These are phyloP conservation scores for Persicaria maculosa DNA, from an alignment of 148 eudicot species.

Conservation along the genomic window DNA sequence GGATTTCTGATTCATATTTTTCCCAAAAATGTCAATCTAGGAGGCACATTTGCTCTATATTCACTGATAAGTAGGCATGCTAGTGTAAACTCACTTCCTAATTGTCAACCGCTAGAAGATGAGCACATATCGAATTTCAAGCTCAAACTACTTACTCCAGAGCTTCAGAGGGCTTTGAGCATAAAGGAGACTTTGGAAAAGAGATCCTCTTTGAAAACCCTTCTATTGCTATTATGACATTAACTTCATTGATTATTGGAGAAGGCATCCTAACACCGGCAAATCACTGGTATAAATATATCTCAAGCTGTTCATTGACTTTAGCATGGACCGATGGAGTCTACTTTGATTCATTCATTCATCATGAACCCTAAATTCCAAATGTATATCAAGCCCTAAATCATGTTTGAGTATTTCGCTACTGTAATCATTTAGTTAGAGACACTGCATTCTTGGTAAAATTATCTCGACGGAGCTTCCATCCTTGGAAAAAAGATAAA, in stretches of 20 bases:
- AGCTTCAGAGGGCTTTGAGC: conserved; percentile 80
- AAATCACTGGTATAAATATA: conserved; percentile 64
- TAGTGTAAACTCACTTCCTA: conserved; percentile 75
- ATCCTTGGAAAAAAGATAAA: background rate
- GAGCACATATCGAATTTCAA: conserved; percentile 79
- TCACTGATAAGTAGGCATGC: conserved; percentile 90
- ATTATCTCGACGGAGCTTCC: background rate
- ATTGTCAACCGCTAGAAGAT: conserved; percentile 70
- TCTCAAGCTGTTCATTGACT: background rate
- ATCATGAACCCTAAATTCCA: background rate
- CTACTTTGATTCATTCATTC: conserved; percentile 2
- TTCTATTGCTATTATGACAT: conserved; percentile 64
- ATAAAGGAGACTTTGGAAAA: conserved; percentile 71
- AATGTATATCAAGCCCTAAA: background rate
- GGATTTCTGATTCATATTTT: background rate
- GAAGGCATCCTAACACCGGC: conserved; percentile 97
- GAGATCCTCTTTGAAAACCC: conserved; percentile 51
- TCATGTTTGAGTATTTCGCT: background rate
- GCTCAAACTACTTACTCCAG: conserved; percentile 94
- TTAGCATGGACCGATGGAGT: background rate
- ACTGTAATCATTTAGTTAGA: background rate
- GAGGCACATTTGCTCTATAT: conserved; percentile 94
- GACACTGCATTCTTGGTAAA: background rate
- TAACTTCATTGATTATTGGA: conserved; percentile 90
- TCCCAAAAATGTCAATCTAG: conserved; percentile 15